Evolutionary conservation across 345 rosid species (phyloP), one percentile per base, ranked within the genome.

Genomic region (Gossypium rotundifolium): DNA sequence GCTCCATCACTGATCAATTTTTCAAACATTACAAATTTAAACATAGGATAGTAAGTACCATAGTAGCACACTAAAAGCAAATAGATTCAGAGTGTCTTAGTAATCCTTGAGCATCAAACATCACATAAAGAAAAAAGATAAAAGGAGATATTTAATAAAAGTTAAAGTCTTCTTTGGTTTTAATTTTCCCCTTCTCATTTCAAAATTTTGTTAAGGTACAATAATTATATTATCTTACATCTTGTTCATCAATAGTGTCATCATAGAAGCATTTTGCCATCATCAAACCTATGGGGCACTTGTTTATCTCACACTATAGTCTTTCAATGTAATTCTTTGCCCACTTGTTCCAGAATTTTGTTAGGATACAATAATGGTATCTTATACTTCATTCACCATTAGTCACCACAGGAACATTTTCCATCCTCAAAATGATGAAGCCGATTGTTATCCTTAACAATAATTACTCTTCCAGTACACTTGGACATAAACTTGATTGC

Each of bases 381-480:
- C 66, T 38, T 71, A 20, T 44, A 20, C 3, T 64, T 54, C 52
- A 63, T 73, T 92, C 82, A 94, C 97, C 98, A 92, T 76, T 92
- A 94, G 74, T 90, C 98, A 40, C 88, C 85, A 74, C 97, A 94
- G 7, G 98, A 94, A 79, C 98, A 94, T 72, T 79, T 87, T 3
- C 98, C 98, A 60, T 88, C 81, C 75, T 90, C 90, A 20, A 93
- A 93, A 29, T 90, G 86, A 84, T 94, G 97, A 77, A 94, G 92
- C 64, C 97, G 63, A 71, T 85, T 94, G 71, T 90, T 86, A 76
- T 94, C 98, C 81, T 97, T 89, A 76, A 90, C 89, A 33, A 89
- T 90, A 76, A 94, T 90, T 62, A 87, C 90, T 80, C 98, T 79
- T 77, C 91, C 86, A 2, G 89, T 76, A 80, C 97, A 92, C 55